phyloP scores from a whole-genome alignment of 106 monocot genomes.

The Xerophyta viscosa region DNA sequence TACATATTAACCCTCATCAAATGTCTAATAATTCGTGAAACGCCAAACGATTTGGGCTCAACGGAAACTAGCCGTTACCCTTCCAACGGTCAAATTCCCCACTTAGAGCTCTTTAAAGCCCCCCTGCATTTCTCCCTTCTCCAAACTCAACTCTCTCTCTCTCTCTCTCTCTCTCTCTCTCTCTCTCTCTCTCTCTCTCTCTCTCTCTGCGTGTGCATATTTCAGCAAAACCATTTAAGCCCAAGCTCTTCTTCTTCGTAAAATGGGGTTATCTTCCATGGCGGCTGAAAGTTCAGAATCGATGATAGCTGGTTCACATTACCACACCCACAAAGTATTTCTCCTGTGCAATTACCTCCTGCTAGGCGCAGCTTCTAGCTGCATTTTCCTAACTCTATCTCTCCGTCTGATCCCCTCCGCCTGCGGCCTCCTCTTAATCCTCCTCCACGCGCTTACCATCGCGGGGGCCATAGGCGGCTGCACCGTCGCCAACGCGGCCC shows the following conservation, averaged over 20 bases:
- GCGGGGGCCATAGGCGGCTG: conserved; percentile 47
- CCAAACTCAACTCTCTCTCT: too few species aligned
- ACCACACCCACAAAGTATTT: conserved; percentile 58
- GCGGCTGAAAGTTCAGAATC: not conserved
- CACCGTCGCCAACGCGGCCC: conserved; percentile 28
- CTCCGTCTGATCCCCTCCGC: conserved; percentile 81
- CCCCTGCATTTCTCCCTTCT: too few species aligned
- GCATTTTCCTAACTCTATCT: conserved; percentile 87
- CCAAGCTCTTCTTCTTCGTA: not conserved
- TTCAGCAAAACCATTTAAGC: not conserved
- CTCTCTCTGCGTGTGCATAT: not conserved
- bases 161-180: too few species aligned
- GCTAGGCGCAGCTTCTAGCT: conserved; percentile 73
- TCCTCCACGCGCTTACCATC: conserved; percentile 79
- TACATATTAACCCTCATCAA: too few species aligned
- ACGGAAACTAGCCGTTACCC: too few species aligned
- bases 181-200: not conserved
- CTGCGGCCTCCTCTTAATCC: conserved; percentile 68
- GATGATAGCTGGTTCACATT: conserved; percentile 10
- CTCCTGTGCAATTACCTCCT: conserved; percentile 82
- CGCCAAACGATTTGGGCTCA: too few species aligned
- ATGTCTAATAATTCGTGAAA: too few species aligned
- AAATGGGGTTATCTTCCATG: not conserved
- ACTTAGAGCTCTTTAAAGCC: too few species aligned
- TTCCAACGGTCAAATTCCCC: too few species aligned